phyloP scores from a whole-genome alignment of 176 grass and related monocot genomes.

The Triticum urartu region DNA sequence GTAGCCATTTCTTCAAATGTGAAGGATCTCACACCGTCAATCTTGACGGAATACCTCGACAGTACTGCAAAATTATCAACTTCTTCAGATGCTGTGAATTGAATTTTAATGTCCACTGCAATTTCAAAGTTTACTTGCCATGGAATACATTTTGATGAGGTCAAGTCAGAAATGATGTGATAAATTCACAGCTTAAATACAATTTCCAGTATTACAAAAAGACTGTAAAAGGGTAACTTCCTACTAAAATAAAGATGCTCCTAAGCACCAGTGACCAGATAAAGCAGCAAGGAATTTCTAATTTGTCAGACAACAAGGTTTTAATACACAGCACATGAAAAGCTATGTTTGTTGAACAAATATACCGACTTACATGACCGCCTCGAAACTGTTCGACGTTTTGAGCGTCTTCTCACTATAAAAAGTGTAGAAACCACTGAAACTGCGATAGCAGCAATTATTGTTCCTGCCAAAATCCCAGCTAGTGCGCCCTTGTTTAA shows the following conservation, averaged over 20 bases:
- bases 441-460: slow-evolving; percentile 46
- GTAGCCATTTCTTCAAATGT: slow-evolving; percentile 78
- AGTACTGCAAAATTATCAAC: slow-evolving; percentile 45
- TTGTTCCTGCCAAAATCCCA: slow-evolving; percentile 53
- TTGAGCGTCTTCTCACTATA: slow-evolving; percentile 62
- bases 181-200: not conserved
- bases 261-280: not conserved
- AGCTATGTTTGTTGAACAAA: slow-evolving; percentile 11
- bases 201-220: not conserved
- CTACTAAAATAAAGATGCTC: not conserved
- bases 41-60: slow-evolving; percentile 67
- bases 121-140: not conserved
- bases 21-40: slow-evolving; percentile 80
- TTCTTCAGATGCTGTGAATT: slow-evolving; percentile 33
- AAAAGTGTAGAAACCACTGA: slow-evolving; percentile 63
- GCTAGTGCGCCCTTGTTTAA: slow-evolving; percentile 66
- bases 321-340: not conserved
- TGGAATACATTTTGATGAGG: not conserved
- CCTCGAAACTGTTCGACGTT: slow-evolving; percentile 37
- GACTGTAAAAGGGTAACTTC: not conserved
- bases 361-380: slow-evolving; percentile 58
- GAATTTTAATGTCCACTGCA: slow-evolving; percentile 22
- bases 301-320: not conserved
- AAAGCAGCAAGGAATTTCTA: slow-evolving; percentile 15
- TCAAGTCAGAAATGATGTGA: slow-evolving; percentile 10